Conservation (phyloP, 176 grass and related monocot genomes). For the Saccharum officinarum region DNA sequence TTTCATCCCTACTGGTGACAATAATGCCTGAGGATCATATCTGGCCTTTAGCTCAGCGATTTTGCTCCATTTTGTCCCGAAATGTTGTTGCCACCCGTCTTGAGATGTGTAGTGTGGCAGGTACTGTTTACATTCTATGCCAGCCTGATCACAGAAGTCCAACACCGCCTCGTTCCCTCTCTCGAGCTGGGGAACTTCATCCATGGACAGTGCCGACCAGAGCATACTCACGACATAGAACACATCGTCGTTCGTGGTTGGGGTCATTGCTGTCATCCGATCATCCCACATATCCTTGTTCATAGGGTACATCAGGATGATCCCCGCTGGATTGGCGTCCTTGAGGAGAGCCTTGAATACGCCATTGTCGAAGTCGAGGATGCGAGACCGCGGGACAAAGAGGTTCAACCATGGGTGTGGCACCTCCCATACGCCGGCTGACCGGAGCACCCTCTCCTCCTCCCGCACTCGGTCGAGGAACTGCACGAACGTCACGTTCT, state of each 20-base stretch:
- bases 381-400: slow-evolving; percentile 52
- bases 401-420: slow-evolving; percentile 75
- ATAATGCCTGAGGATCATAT: slow-evolving; percentile 47
- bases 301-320: slow-evolving; percentile 69
- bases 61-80: slow-evolving; percentile 42
- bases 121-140: slow-evolving; percentile 47
- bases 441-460: slow-evolving; percentile 42
- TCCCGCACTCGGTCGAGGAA: slow-evolving; percentile 53
- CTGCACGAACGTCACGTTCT: slow-evolving; percentile 35
- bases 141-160: slow-evolving; percentile 16
- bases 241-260: neutral
- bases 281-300: slow-evolving; percentile 48
- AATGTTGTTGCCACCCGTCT: slow-evolving; percentile 41
- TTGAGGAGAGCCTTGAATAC: slow-evolving; percentile 49
- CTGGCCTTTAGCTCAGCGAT: slow-evolving; percentile 41
- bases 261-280: slow-evolving; percentile 35
- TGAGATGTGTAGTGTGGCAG: slow-evolving; percentile 34
- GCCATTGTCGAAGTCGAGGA: slow-evolving; percentile 49
- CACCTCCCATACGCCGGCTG: slow-evolving; percentile 41
- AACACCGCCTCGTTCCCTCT: slow-evolving; percentile 39
- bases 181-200: slow-evolving; percentile 21
- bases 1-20: no score
- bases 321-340: slow-evolving; percentile 21
- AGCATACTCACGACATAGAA: slow-evolving; percentile 57
- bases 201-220: neutral